Percentiles rank a stretch among this genome's conserved stretches.
These are phyloP conservation scores for Colletotrichum camelliae DNA, from an alignment of 2,329 filamentous ascomycete species.

Conservation along the genomic window DNA sequence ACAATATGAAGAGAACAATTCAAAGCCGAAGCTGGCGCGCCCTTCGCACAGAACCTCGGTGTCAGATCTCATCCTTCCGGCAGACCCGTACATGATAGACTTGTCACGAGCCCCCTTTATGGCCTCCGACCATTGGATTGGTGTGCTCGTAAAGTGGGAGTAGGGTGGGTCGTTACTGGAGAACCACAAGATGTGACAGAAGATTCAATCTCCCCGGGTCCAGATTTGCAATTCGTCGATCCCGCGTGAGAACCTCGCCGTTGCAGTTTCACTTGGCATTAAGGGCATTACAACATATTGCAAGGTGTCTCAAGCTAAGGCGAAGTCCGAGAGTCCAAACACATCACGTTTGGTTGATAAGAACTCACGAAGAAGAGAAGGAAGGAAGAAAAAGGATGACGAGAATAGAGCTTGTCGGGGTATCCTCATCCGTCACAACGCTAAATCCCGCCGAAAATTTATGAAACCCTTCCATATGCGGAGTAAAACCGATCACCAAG, in stretches of 20 bases:
- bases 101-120: neutral
- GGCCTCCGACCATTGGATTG: neutral
- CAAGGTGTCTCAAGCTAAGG: neutral
- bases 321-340: neutral
- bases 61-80: neutral
- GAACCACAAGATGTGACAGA: neutral
- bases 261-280: neutral
- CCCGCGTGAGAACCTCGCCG: neutral
- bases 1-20: neutral
- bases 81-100: neutral
- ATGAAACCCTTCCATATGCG: neutral
- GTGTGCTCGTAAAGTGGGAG: neutral
- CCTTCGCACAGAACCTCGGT: neutral
- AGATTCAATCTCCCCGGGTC: neutral
- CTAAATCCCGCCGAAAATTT: slow-evolving; percentile 1
- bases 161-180: neutral
- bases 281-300: neutral
- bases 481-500: neutral
- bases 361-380: neutral
- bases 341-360: neutral
- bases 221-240: neutral
- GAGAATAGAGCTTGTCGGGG: slow-evolving; percentile 4
- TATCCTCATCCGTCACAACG: slow-evolving; percentile 14
- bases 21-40: neutral
- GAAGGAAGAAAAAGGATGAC: neutral